Evolutionary conservation across 2,329 filamentous ascomycete species (phyloP).

Genomic region (Mycosphaerella arachidis): DNA sequence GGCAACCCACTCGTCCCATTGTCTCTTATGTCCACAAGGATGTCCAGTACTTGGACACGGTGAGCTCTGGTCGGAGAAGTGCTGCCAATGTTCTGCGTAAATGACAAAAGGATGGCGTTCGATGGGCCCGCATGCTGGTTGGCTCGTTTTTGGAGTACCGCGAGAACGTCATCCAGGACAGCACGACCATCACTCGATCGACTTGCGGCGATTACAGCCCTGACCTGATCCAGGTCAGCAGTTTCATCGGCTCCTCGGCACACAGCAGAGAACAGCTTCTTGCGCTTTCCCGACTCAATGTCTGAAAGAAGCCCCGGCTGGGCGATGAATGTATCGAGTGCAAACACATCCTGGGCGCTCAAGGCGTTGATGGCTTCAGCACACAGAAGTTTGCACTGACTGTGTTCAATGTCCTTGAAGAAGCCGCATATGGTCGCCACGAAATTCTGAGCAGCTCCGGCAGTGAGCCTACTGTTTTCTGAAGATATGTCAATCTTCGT

Average conservation of each 20-base stretch:
- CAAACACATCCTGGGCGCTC: conserved; percentile 2
- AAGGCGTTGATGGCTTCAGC: neutral
- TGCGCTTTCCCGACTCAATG: neutral
- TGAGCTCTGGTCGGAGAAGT: neutral
- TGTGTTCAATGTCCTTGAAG: conserved; percentile 8
- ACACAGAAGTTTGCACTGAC: neutral
- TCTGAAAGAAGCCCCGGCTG: neutral
- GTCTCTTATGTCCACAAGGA: neutral
- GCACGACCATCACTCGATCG: neutral
- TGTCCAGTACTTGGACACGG: neutral
- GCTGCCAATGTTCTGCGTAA: neutral
- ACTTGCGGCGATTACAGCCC: neutral
- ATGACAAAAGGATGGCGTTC: neutral
- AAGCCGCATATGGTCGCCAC: conserved; percentile 11
- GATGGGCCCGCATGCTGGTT: neutral
- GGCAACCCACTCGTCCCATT: neutral
- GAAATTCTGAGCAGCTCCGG: conserved; percentile 10
- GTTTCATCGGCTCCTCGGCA: neutral
- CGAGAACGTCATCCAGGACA: neutral
- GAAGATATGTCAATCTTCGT: neutral
- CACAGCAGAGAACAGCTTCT: neutral
- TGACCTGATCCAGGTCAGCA: neutral
- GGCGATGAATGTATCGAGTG: neutral
- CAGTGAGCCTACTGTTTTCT: neutral
- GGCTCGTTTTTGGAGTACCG: neutral